Evolutionary conservation across 2,329 filamentous ascomycete genomes (phyloP).

Genomic region (Colletotrichum cordylinicola): DNA sequence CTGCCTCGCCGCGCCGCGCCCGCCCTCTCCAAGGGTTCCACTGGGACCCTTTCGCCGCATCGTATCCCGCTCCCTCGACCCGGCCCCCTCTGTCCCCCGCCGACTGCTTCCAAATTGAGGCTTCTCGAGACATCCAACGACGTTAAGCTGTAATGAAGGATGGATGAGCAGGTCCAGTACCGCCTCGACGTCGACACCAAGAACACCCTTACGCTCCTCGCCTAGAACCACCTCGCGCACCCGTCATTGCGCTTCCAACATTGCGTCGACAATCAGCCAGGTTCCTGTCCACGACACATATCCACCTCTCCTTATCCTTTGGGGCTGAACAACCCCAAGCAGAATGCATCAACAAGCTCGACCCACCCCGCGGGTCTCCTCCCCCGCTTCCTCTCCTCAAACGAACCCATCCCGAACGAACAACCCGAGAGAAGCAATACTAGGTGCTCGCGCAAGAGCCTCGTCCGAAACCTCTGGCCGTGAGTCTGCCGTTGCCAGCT

Average conservation of each 20-base stretch:
- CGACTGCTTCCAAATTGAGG: neutral
- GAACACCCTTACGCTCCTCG: neutral
- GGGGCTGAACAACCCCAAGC: neutral
- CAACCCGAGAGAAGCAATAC: conserved; percentile 70
- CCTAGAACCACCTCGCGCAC: conserved; percentile 1
- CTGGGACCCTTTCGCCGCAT: neutral
- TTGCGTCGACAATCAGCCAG: neutral
- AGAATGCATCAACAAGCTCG: conserved; percentile 91
- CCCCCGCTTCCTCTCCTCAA: conserved; percentile 74
- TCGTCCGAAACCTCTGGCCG: conserved; percentile 48
- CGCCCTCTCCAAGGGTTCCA: neutral
- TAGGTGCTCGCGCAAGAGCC: conserved; percentile 46
- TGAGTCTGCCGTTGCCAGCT: conserved; percentile 42
- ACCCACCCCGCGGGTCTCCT: conserved; percentile 73
- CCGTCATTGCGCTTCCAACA: neutral
- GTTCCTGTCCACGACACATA: neutral
- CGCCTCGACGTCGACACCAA: conserved; percentile 17
- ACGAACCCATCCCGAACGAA: conserved; percentile 76
- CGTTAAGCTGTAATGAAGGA: conserved; percentile 18
- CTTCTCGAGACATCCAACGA: neutral
- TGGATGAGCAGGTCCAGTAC: conserved; percentile 21
- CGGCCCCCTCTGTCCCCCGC: neutral
- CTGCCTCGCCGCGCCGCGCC: neutral
- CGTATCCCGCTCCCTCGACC: neutral
- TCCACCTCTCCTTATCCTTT: neutral